Base-by-base conservation (phyloP, 2,329 filamentous ascomycete genomes). In the Aciculosporium take region DNA sequence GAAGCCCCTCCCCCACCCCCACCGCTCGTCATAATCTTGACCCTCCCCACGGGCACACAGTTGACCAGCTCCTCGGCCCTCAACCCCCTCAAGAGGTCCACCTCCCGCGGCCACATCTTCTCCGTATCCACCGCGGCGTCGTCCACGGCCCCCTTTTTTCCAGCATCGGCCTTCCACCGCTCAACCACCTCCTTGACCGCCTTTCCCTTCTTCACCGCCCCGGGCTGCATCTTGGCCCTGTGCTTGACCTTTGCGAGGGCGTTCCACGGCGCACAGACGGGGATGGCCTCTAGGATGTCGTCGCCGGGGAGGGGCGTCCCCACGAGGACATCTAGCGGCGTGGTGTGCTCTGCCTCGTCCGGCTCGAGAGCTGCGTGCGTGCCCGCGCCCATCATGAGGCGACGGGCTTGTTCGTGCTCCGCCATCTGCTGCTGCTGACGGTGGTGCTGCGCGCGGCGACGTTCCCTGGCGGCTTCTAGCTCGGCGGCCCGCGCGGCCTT, bases 171-270 rank as follows among this genome's bases (percentile, higher is more conserved):
- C 48, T 81, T 72, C 88, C 89, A 95, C 45, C 74, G 73, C 37
- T 80, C 77, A n/a, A 96, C 62, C 25, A 96, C 81, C 61, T 96
- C 89, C 57, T 84, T 85, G 37, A 94, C 78, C 0, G 87, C 88
- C 58, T 95, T 96, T 8, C 91, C 89, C 65, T 94, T 94, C 70
- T 96, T 98, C 48, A 81, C 72, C 0, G 78, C 64, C 0, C 91
- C 91, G 0, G 91, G 91, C 62, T 96, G 91, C 52, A 98, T 61
- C 67, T 98, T 98, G 41, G 80, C 84, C 61, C 93, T 93, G 68
- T 95, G 96, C 63, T 95, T 95, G 63, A 82, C 84, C 42, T 74
- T 75, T 2, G 62, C 68, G 49, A 82, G 62, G 2, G 79, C 77
- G 20, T 61, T 64, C 69, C 77, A 82, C 2, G 79, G 79, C 4